A percentile compares a stretch with the other conserved stretches of the same genome.
Conservation (phyloP, 2,329 filamentous ascomycete genomes). For the Colletotrichum australisinense region DNA sequence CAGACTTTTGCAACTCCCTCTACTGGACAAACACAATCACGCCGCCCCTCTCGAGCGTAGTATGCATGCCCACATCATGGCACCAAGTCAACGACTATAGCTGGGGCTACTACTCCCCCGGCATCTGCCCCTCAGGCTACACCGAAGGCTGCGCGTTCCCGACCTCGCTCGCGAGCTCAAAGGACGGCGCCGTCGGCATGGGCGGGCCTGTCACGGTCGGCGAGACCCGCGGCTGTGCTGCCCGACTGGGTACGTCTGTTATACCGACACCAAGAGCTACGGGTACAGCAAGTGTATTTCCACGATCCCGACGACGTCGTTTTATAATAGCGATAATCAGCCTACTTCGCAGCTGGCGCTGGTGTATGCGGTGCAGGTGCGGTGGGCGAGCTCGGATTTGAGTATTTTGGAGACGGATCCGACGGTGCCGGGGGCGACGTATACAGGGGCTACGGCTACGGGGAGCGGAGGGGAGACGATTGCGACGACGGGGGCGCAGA, state of each 20-base stretch:
- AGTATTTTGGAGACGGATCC: constrained; percentile 37
- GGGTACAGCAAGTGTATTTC: constrained; percentile 33
- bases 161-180: constrained; percentile 3
- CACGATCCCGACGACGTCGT: constrained; percentile 33
- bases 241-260: constrained; percentile 27
- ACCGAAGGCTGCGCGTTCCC: constrained; percentile 32
- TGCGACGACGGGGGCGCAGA: neutral
- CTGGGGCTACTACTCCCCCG: constrained; percentile 37
- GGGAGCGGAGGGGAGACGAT: neutral
- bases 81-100: constrained; percentile 28
- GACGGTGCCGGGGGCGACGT: constrained; percentile 36
- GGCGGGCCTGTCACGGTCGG: constrained; percentile 19
- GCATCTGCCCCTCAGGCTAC: constrained; percentile 35
- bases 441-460: constrained; percentile 8
- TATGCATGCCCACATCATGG: constrained; percentile 33
- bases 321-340: constrained; percentile 4
- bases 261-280: constrained; percentile 8
- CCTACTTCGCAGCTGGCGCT: constrained; percentile 18
- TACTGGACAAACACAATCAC: constrained; percentile 32
- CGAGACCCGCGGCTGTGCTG: constrained; percentile 28
- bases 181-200: neutral
- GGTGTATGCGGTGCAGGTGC: constrained; percentile 38
- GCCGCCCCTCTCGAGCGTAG: constrained; percentile 29
- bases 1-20: constrained; percentile 20
- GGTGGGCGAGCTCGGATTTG: constrained; percentile 37